These are phyloP conservation scores for Trichoderma atroviride DNA, from an alignment of 2,329 filamentous ascomycete genomes.

Conservation along the genomic window DNA sequence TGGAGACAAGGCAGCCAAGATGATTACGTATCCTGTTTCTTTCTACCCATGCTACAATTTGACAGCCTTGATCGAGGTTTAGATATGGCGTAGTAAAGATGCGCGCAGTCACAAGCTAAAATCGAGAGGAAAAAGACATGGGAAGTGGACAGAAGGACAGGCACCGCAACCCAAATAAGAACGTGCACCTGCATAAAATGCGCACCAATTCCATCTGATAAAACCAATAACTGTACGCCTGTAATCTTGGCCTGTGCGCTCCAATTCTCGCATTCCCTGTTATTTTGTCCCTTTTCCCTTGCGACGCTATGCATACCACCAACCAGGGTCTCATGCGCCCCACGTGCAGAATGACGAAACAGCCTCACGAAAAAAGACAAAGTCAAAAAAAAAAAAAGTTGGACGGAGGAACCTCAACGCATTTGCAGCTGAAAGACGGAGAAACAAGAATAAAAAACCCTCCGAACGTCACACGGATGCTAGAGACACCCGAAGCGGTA, in stretches of 20 bases:
- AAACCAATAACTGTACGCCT: not conserved
- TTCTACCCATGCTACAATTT: not conserved
- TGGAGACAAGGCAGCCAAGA: not conserved
- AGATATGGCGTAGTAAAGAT: not conserved
- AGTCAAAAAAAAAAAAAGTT: not conserved
- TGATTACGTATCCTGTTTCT: not conserved
- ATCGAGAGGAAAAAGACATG: not conserved
- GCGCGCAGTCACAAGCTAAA: not conserved
- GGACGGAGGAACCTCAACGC: no score
- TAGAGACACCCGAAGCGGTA: not conserved
- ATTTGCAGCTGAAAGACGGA: not conserved
- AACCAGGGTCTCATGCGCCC: constrained; percentile 21
- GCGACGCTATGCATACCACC: not conserved
- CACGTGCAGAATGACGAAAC: constrained; percentile 24
- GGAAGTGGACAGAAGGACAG: not conserved
- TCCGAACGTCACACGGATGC: not conserved
- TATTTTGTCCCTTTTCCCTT: not conserved
- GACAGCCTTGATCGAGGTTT: not conserved
- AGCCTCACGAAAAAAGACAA: not conserved
- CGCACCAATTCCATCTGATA: not conserved
- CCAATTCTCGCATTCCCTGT: not conserved
- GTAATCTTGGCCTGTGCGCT: not conserved
- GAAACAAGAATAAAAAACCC: not conserved
- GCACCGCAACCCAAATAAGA: not conserved
- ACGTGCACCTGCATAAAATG: not conserved